Base-by-base conservation (phyloP, 129 eudicot genomes). In the Arctium minus region DNA sequence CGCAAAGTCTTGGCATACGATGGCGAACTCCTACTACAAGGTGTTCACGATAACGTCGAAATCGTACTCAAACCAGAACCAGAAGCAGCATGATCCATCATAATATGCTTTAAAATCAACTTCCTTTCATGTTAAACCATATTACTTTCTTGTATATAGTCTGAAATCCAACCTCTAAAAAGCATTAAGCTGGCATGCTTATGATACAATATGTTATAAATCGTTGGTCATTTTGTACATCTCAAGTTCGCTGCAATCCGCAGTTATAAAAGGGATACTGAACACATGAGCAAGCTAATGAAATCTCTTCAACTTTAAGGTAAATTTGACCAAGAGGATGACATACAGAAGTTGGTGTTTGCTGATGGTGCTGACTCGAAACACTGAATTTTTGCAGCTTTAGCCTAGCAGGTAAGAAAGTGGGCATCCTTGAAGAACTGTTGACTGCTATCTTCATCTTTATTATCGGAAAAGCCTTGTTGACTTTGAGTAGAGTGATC, bases 21-120 rank as follows among this genome's bases (percentile, higher is more conserved):
- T 32, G 99, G 98, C 12, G 98, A 96, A 70, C 85, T 96, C 17
- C 89, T 96, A 35, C 92, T 96, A 70, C 99, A 96, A 87, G 97
- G 98, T 22, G 99, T 96, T 44, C 99, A 96, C 81, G 99, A 96
- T 32, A 91, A 90, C 80, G 97, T 93, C 2, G 98, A 93, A 74
- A 96, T 96, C 60, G 50, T 85, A 30, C 94, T 96, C 81, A 92
- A 87, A 85, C 82, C 89, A 9, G 67, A 81, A 9, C 85, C 92
- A 74, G 87, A 86, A 71, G 85, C 89, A 65, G 53, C 91, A 71
- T 62, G 56, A 85, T 62, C 39, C 74, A 44, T 75, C 80, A 56
- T 37, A 77, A 71, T 37, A 71, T 67, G 84, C 65, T 83, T 46
- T 53, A 56, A 37, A 81, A 72, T 38, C 35, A 13, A 65, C 33